Evolutionary conservation across 2,329 filamentous ascomycete genomes (phyloP), one percentile per base, ranked within the genome.

Genomic region (Colletotrichum sidae): DNA sequence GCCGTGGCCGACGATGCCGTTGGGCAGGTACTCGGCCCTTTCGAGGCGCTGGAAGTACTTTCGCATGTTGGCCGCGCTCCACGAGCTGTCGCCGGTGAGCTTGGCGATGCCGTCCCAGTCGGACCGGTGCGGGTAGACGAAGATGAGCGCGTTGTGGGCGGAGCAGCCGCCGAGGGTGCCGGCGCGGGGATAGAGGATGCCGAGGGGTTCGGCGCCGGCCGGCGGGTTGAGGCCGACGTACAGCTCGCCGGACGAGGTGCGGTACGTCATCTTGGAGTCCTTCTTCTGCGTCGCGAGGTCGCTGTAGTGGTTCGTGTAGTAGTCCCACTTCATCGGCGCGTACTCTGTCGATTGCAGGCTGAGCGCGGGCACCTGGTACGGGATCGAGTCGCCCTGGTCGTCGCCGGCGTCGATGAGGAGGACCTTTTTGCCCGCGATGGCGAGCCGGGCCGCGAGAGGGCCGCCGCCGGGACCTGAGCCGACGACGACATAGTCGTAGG

Each of bases 71-170:
- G 78, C 76, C 0, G 87, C 78, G 5, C 41, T 45, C 88, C 88
- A 91, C 0, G 85, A 86, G 2, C 74, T 69, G 69, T 91, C 88
- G 4, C 88, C 87, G 2, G 88, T 91, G 35, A 90, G 70, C 11
- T 76, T 74, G 4, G 82, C 83, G 60, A 91, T 84, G 69, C 84
- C 76, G 50, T 88, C 79, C 76, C 85, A 91, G 73, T 91, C 89
- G 35, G 81, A 83, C 51, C 84, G 79, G 62, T 86, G 82, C 0
- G 88, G 88, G 65, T 87, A 84, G 34, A 89, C 78, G 13, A 84
- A 80, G 53, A 90, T 84, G 49, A 89, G 75, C 7, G 86, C 87
- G 49, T 89, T 88, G 75, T 91, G 88, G 6, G 84, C 82, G 1
- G 85, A 83, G 74, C 83, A 85, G 0, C 83, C 83, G 9, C 82